These are phyloP conservation scores for Fusarium neocosmosporiellum DNA, from an alignment of 2,329 filamentous ascomycete genomes.

Conservation along the genomic window DNA sequence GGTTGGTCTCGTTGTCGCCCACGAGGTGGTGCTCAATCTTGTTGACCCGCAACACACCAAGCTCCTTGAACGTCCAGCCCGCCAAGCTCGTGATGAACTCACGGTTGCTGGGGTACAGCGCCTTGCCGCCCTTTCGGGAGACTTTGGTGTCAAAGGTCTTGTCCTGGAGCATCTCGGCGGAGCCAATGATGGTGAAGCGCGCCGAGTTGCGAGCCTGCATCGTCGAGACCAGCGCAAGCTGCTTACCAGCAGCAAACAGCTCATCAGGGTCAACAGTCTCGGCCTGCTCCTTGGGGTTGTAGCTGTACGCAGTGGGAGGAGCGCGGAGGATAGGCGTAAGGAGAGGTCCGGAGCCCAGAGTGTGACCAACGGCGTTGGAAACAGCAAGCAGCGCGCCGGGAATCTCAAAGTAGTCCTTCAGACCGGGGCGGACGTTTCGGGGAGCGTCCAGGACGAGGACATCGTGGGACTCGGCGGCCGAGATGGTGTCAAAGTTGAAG, in stretches of 20 bases:
- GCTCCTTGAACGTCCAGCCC: constrained; percentile 97
- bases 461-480: constrained; percentile 86
- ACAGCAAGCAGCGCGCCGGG: constrained; percentile 76
- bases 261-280: constrained; percentile 76
- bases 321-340: constrained; percentile 86
- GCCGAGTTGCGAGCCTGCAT: constrained; percentile 95
- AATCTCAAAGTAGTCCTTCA: constrained; percentile 79
- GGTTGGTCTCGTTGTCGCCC: constrained; percentile 75
- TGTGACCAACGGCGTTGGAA: constrained; percentile 83
- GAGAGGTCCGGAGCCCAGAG: constrained; percentile 80
- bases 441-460: constrained; percentile 83
- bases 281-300: constrained; percentile 89
- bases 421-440: constrained; percentile 70
- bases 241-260: constrained; percentile 83
- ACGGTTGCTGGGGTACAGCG: constrained; percentile 77
- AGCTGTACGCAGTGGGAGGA: constrained; percentile 87
- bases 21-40: constrained; percentile 79
- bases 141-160: constrained; percentile 89
- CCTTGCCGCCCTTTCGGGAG: constrained; percentile 65
- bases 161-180: constrained; percentile 87
- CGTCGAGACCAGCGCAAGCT: constrained; percentile 85
- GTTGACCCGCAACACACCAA: constrained; percentile 87
- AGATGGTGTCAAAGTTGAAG: constrained; percentile 88
- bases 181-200: constrained; percentile 85
- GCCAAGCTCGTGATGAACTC: constrained; percentile 87